A percentile compares a stretch with the other conserved stretches of the same genome.
Conservation (phyloP, 331 rosid genomes). For the Malus hybrid region DNA sequence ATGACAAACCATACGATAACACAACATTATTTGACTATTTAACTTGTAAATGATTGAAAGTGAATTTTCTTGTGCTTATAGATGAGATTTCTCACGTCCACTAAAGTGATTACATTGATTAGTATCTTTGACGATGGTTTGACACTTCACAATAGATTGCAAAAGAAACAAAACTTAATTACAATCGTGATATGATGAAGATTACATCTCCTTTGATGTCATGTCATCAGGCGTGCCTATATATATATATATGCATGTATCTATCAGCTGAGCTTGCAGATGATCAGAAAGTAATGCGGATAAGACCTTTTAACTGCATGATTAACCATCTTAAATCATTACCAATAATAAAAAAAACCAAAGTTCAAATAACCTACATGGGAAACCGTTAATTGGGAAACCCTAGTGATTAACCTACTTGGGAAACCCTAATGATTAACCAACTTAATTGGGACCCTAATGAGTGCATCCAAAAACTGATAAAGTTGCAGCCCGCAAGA, state of each 20-base stretch:
- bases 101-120: neutral
- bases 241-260: neutral
- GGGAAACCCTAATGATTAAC: neutral
- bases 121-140: neutral
- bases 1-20: neutral
- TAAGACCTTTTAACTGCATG: neutral
- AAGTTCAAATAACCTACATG: neutral
- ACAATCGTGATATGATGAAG: neutral
- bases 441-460: neutral
- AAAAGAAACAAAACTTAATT: neutral
- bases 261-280: neutral
- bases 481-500: constrained; percentile 2
- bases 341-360: neutral
- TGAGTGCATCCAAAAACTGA: neutral
- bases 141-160: neutral
- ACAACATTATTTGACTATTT: neutral
- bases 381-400: neutral
- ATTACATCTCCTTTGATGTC: neutral
- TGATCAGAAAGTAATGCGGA: neutral
- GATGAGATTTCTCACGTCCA: neutral
- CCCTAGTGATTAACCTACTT: neutral
- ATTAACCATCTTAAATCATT: neutral
- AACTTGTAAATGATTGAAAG: no score
- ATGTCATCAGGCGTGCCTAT: constrained; percentile 5
- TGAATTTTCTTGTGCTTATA: neutral